phyloP scores from a whole-genome alignment of 495 filamentous ascomycete genomes.

The Pseudevernia furfuracea region DNA sequence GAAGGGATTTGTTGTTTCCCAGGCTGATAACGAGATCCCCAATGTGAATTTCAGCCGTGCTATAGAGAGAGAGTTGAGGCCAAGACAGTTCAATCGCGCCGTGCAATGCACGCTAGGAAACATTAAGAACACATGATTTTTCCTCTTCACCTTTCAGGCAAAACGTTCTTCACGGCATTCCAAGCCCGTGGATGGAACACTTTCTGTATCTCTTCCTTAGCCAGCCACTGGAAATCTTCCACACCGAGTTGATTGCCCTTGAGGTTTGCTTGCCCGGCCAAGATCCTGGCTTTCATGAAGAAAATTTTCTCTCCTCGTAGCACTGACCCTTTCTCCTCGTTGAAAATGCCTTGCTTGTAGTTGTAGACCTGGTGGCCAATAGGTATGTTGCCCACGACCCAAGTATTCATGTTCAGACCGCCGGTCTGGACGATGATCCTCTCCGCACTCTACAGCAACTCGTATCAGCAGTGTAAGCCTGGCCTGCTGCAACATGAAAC shows the following conservation, averaged over 20 bases:
- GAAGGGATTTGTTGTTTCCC: background rate
- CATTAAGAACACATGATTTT: background rate
- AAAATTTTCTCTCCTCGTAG: conserved; percentile 71
- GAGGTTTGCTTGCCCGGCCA: conserved; percentile 90
- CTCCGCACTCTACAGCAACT: conserved; percentile 59
- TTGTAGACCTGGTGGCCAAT: conserved; percentile 65
- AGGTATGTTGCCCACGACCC: conserved; percentile 87
- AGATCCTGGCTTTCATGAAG: conserved; percentile 90
- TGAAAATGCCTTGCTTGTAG: conserved; percentile 28
- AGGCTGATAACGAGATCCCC: background rate
- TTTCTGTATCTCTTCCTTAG: conserved; percentile 74
- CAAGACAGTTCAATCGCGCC: background rate
- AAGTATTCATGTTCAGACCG: conserved; percentile 97
- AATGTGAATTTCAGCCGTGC: background rate
- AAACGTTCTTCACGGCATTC: conserved; percentile 66
- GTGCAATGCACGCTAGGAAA: conserved; percentile 6
- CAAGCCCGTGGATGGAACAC: conserved; percentile 59
- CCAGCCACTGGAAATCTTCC: conserved; percentile 83
- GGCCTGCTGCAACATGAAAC: background rate
- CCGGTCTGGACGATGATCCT: conserved; percentile 66
- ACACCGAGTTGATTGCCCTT: conserved; percentile 61
- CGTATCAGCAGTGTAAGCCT: conserved; percentile 2
- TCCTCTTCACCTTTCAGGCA: conserved; percentile 56
- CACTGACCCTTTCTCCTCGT: conserved; percentile 32
- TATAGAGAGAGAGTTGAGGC: background rate